Conservation (phyloP, 1,139 yeast species). For the Blastobotrys proliferans region DNA sequence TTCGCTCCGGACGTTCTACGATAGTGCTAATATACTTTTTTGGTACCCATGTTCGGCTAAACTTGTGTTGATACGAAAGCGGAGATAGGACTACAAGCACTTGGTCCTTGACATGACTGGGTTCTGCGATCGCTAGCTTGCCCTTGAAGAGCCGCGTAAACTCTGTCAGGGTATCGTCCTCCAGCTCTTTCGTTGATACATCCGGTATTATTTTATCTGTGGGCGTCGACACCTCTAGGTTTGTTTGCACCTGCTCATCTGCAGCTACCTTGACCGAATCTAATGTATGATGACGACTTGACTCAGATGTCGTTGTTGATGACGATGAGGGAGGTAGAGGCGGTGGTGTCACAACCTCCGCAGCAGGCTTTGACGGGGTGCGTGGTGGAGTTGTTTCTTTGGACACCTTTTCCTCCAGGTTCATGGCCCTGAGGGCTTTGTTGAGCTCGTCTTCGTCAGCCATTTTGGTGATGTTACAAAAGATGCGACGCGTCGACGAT, state of each 20-base stretch:
- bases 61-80: slow-evolving; percentile 50
- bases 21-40: slow-evolving; percentile 64
- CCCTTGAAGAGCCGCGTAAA: slow-evolving; percentile 9
- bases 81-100: slow-evolving; percentile 33
- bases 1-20: slow-evolving; percentile 80
- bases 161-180: slow-evolving; percentile 11
- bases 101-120: slow-evolving; percentile 8
- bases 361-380: neutral
- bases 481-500: no score
- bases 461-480: no score
- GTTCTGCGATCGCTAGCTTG: slow-evolving; percentile 8
- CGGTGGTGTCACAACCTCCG: neutral
- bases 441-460: slow-evolving; percentile 11
- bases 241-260: neutral
- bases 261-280: neutral
- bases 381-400: neutral
- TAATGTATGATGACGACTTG: no score
- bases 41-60: slow-evolving; percentile 73
- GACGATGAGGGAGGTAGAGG: neutral
- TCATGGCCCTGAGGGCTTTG: slow-evolving; percentile 9
- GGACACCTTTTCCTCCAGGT: slow-evolving; percentile 2
- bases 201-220: no score
- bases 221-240: neutral
- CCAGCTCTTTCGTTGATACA: neutral
- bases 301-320: neutral